Conservation (phyloP, 306 rosid genomes). For the Senna siamea region DNA sequence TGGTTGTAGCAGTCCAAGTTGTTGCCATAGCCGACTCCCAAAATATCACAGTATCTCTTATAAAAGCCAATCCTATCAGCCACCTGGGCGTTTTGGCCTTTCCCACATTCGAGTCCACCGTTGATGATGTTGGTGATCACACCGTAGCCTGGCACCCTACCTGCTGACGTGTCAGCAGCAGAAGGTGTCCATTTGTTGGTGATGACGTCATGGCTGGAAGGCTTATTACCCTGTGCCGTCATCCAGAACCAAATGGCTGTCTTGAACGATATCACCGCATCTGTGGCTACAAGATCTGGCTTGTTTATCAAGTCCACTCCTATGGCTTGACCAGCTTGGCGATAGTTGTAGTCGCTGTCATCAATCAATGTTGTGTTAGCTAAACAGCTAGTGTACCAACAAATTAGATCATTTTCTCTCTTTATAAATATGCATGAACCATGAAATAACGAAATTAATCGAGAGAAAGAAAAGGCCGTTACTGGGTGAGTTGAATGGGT, state of each 20-base stretch:
- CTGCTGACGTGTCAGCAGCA: slow-evolving; percentile 38
- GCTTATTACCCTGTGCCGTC: slow-evolving; percentile 68
- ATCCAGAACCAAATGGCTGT: slow-evolving; percentile 75
- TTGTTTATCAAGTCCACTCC: slow-evolving; percentile 44
- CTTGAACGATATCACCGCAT: slow-evolving; percentile 54
- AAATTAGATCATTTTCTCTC: no score
- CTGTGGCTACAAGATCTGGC: slow-evolving; percentile 55
- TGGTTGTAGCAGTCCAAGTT: slow-evolving; percentile 43
- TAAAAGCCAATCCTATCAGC: slow-evolving; percentile 36
- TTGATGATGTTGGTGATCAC: slow-evolving; percentile 45
- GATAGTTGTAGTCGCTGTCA: slow-evolving; percentile 51
- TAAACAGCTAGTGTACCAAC: no score
- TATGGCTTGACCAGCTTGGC: slow-evolving; percentile 48
- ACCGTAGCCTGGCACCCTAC: slow-evolving; percentile 41
- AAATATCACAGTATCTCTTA: slow-evolving; percentile 35
- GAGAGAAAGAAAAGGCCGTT: no score
- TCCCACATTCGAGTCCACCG: slow-evolving; percentile 38
- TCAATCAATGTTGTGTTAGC: no score
- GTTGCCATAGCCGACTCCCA: slow-evolving; percentile 17
- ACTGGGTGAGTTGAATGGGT: slow-evolving; percentile 57
- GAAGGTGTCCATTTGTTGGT: slow-evolving; percentile 53
- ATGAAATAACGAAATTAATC: no score
- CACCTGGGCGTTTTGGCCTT: background rate
- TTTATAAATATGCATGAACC: no score
- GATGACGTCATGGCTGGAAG: slow-evolving; percentile 64